Base-by-base conservation (phyloP, 2,329 filamentous ascomycete species). In the Apiospora sp. region DNA sequence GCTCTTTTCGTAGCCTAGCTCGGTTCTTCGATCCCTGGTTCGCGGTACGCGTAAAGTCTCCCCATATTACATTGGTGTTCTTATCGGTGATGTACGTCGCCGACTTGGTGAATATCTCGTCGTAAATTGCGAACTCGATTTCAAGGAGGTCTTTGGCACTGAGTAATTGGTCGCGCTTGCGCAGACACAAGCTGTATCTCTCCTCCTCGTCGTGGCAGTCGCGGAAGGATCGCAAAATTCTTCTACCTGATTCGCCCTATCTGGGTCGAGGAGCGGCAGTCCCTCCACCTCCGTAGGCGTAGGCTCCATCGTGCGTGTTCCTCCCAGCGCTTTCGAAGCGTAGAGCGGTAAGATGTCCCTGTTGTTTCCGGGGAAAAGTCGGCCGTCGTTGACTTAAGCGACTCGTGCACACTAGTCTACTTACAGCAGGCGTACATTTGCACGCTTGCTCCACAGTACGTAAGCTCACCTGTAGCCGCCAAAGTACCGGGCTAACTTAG, bases 71-170 rank as follows among this genome's bases (percentile, higher is more conserved):
- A 69, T 69, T 43, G 22, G 19, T n/a, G n/a, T 69, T 69, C 24
- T 34, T 69, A 51, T 51, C 49, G 67, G 67, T n/a, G 0, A 27
- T 69, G 44, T 69, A 69, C 30, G 46, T 69, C 13, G 12, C n/a
- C n/a, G 67, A 69, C 43, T 49, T 30, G 67, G 67, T 12, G 43
- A 69, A 69, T 51, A 19, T 48, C 46, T 22, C 34, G 19, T 69
- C 67, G 46, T 69, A 69, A 30, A 69, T 46, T n/a, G 67, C n/a
- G 46, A 69, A 49, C 30, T 69, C 67, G 67, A 51, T 69, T 46
- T 69, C 30, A n/a, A 69, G 46, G 44, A 48, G 22, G 67, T 46
- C 46, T 69, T 69, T 44, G n/a, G 24, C 46, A 22, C 46, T 30
- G 46, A 69, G 67, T 37, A 69, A 24, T 46, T 69, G 67, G 27